A percentile compares a stretch with the other conserved stretches of the same genome.
phyloP scores from a whole-genome alignment of 768 basidiomycete genomes.

The Cystobasidiopsis lactophilus region DNA sequence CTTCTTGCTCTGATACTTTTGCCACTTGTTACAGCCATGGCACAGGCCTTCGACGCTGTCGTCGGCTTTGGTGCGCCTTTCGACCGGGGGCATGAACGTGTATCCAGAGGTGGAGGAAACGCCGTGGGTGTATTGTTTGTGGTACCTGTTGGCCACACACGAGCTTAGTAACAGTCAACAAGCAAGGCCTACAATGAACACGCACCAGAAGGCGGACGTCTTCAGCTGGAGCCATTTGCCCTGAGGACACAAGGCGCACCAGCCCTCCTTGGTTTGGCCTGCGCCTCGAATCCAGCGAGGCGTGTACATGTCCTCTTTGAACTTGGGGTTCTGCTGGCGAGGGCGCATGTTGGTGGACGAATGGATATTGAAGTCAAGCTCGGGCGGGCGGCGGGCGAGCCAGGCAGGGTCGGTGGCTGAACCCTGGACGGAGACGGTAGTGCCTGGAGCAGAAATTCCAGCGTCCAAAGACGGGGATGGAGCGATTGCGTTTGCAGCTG shows the following conservation, averaged over 20 bases:
- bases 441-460: too few species aligned
- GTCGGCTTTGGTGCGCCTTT: neutral
- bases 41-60: conserved; percentile 9
- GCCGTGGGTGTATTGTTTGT: conserved; percentile 17
- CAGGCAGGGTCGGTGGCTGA: too few species aligned
- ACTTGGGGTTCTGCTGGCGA: conserved; percentile 10
- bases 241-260: conserved; percentile 13
- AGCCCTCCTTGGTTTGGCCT: conserved; percentile 12
- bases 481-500: too few species aligned
- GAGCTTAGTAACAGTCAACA: neutral
- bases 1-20: conserved; percentile 2
- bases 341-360: neutral
- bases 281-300: conserved; percentile 13
- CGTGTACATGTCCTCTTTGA: conserved; percentile 16
- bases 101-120: conserved; percentile 13
- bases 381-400: conserved; percentile 5
- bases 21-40: conserved; percentile 11
- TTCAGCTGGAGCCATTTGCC: conserved; percentile 17
- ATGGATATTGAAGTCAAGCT: conserved; percentile 2
- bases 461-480: too few species aligned
- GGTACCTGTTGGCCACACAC: conserved; percentile 8
- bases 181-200: neutral
- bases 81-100: conserved; percentile 11
- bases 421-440: too few species aligned
- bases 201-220: conserved; percentile 16